Evolutionary conservation across 495 filamentous ascomycete species (phyloP).

Genomic region (Penicillium bovifimosum): DNA sequence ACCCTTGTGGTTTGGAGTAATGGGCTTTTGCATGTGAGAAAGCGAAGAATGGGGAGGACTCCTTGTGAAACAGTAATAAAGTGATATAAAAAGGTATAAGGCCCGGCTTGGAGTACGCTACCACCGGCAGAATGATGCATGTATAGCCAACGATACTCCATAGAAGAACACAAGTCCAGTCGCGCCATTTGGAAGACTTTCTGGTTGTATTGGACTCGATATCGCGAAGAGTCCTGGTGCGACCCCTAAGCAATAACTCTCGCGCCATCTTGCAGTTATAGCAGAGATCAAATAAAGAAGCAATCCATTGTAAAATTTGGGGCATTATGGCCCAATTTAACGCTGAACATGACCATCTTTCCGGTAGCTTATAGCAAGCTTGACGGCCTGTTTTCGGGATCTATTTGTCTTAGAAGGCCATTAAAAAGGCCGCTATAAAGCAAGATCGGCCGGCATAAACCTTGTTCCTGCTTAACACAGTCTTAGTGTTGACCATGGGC

Average conservation of each 20-base stretch:
- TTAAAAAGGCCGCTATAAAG: constrained; percentile 1
- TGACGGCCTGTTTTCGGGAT: constrained; percentile 18
- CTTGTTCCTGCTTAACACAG: not conserved
- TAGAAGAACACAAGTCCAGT: constrained; percentile 17
- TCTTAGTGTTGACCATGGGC: not conserved
- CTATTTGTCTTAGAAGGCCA: not conserved
- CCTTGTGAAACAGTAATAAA: constrained; percentile 21
- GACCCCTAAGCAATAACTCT: constrained; percentile 22
- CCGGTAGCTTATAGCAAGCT: not conserved
- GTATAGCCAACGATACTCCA: constrained; percentile 27
- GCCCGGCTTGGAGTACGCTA: constrained; percentile 20
- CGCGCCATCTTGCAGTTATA: not conserved
- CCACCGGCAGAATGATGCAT: constrained; percentile 18
- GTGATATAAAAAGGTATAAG: constrained; percentile 20
- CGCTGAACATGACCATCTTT: not conserved
- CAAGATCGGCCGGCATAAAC: constrained; percentile 6
- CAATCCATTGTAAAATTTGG: not conserved
- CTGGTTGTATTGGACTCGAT: constrained; percentile 16
- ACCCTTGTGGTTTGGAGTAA: constrained; percentile 37
- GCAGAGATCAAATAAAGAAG: not conserved
- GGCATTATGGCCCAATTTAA: constrained; percentile 11
- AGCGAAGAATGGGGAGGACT: constrained; percentile 27
- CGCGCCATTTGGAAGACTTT: constrained; percentile 14
- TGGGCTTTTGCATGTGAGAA: constrained; percentile 25
- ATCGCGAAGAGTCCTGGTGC: constrained; percentile 7